phyloP scores from a whole-genome alignment of 352 stramenopile genomes.

The Stramenopiles sp. region DNA sequence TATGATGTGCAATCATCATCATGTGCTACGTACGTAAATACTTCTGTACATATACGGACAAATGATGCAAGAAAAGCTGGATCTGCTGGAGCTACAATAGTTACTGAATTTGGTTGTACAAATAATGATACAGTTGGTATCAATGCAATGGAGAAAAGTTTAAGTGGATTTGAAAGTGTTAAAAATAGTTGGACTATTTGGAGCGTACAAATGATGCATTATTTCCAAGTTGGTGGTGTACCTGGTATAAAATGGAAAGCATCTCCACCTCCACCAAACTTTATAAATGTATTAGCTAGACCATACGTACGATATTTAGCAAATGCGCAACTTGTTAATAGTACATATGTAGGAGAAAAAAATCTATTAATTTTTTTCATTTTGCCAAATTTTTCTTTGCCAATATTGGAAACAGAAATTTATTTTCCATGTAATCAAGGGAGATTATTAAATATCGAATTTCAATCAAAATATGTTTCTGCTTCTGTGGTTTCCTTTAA shows the following conservation, averaged over 20 bases:
- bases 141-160: neutral
- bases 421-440: conserved; percentile 6
- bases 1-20: too few species aligned
- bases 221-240: neutral
- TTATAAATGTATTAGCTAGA: neutral
- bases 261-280: neutral
- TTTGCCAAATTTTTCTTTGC: neutral
- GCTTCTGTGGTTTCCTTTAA: too few species aligned
- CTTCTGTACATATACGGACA: neutral
- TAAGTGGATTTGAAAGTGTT: neutral
- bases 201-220: neutral
- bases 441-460: too few species aligned
- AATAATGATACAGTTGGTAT: neutral
- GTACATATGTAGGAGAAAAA: neutral
- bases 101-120: neutral
- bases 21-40: neutral
- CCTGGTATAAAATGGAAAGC: conserved; percentile 1
- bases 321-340: neutral
- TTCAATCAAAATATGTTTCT: too few species aligned
- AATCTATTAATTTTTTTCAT: neutral
- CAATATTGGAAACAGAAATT: neutral
- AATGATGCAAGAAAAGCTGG: neutral
- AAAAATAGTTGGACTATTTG: neutral
- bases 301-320: neutral
- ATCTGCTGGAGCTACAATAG: neutral